Evolutionary conservation across 2,329 filamentous ascomycete genomes (phyloP).

Genomic region (Fusarium newnesense): DNA sequence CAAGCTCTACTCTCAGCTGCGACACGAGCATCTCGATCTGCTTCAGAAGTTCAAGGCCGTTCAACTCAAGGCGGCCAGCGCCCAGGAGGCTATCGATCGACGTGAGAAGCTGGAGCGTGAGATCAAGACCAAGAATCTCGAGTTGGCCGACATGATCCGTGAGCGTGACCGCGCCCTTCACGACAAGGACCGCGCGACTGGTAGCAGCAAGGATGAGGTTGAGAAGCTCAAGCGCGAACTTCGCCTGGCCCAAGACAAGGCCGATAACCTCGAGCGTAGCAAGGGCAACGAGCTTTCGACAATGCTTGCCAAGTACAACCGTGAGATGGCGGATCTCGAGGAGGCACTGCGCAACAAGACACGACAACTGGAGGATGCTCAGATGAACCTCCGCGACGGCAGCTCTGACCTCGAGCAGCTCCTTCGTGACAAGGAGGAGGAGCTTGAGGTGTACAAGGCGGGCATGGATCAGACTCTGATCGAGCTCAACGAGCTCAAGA

Average conservation of each 20-base stretch:
- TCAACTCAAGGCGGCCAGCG: constrained; percentile 95
- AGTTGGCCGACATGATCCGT: constrained; percentile 97
- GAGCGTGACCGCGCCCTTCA: constrained; percentile 94
- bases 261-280: constrained; percentile 89
- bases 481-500: constrained; percentile 88
- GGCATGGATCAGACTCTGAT: constrained; percentile 97
- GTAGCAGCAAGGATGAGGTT: constrained; percentile 89
- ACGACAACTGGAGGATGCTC: constrained; percentile 84
- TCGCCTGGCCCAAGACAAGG: constrained; percentile 88
- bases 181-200: constrained; percentile 87
- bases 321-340: constrained; percentile 96
- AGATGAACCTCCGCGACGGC: constrained; percentile 80
- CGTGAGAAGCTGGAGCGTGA: constrained; percentile 96
- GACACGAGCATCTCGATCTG: constrained; percentile 93
- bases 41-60: constrained; percentile 96
- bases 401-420: constrained; percentile 86
- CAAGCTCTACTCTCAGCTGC: constrained; percentile 95
- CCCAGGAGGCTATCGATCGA: constrained; percentile 94
- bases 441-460: constrained; percentile 97
- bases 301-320: constrained; percentile 95
- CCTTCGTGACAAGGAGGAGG: constrained; percentile 94
- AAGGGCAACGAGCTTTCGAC: constrained; percentile 96
- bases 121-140: constrained; percentile 99
- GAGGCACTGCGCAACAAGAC: constrained; percentile 91
- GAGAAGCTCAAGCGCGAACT: constrained; percentile 96